A percentile compares a stretch with the other conserved stretches of the same genome.
phyloP scores from a whole-genome alignment of 1,139 yeast species.

The Scheffersomyces parashehatae region DNA sequence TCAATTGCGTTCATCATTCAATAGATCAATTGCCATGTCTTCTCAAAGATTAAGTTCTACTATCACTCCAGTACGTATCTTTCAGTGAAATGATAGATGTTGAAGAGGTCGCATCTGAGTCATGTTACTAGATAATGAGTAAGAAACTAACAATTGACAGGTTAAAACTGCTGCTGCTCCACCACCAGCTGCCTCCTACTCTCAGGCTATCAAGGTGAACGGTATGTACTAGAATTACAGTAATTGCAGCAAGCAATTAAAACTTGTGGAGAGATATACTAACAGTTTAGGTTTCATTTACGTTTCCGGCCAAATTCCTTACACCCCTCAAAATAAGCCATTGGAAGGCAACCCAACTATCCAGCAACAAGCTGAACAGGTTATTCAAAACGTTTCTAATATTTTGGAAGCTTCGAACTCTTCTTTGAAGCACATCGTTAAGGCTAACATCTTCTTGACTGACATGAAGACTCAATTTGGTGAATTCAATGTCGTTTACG shows the following conservation, averaged over 20 bases:
- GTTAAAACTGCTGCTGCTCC: constrained; percentile 78
- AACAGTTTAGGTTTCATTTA: constrained; percentile 64
- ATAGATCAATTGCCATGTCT: constrained; percentile 11
- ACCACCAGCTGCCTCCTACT: constrained; percentile 93
- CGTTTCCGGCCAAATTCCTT: constrained; percentile 95
- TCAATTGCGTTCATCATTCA: too few relatives aligned
- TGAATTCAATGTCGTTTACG: constrained; percentile 80
- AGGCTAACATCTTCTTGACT: constrained; percentile 83
- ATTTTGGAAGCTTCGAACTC: constrained; percentile 84
- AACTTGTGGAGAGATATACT: constrained; percentile 13
- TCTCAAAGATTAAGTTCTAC: constrained; percentile 18
- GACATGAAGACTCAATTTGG: constrained; percentile 78
- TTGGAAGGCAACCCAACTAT: constrained; percentile 67
- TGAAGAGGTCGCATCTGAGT: neutral
- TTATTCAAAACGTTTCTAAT: constrained; percentile 70
- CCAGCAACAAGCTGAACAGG: constrained; percentile 83
- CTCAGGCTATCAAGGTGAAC: constrained; percentile 88
- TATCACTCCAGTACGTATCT: constrained; percentile 18
- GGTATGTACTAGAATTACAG: constrained; percentile 42
- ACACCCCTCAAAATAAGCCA: constrained; percentile 79
- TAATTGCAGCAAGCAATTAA: neutral
- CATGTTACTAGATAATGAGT: too few relatives aligned
- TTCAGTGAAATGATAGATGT: neutral
- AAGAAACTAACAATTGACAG: constrained; percentile 35
- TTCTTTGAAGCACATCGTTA: constrained; percentile 76